Conservation (phyloP, 768 basidiomycete genomes). For the Crassisporium funariophilum region DNA sequence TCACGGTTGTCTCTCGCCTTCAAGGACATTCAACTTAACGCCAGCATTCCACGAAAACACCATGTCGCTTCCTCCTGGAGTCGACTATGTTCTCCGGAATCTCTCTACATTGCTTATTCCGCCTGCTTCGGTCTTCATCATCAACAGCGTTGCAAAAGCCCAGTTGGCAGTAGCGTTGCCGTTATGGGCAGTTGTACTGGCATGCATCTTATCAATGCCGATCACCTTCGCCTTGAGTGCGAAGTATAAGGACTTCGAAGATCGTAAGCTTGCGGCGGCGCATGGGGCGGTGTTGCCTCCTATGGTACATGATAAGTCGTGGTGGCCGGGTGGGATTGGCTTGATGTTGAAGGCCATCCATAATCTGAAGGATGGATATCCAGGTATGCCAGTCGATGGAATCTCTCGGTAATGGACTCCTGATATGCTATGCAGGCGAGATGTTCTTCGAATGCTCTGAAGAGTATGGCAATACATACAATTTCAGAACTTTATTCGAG, state of each 20-base stretch:
- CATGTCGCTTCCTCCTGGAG: slow-evolving; percentile 34
- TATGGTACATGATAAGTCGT: slow-evolving; percentile 28
- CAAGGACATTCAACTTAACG: no score
- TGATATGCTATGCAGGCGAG: slow-evolving; percentile 25
- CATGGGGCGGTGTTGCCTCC: slow-evolving; percentile 36
- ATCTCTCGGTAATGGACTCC: neutral
- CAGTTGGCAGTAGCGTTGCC: slow-evolving; percentile 7
- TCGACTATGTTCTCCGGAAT: slow-evolving; percentile 26
- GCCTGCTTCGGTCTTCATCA: slow-evolving; percentile 23
- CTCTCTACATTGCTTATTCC: slow-evolving; percentile 27
- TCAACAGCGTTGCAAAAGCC: slow-evolving; percentile 14
- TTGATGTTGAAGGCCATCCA: slow-evolving; percentile 24
- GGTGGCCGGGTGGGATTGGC: slow-evolving; percentile 40
- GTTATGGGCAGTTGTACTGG: slow-evolving; percentile 13
- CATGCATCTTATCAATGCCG: slow-evolving; percentile 16
- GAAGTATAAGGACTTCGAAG: slow-evolving; percentile 11
- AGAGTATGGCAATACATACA: slow-evolving; percentile 33
- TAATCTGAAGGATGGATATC: slow-evolving; percentile 27
- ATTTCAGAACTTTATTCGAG: slow-evolving; percentile 37
- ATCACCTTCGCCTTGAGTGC: slow-evolving; percentile 15
- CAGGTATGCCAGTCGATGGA: slow-evolving; percentile 24
- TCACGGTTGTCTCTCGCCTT: no score
- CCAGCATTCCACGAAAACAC: no score
- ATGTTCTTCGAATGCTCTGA: slow-evolving; percentile 21
- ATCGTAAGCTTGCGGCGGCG: slow-evolving; percentile 12